Conservation (phyloP, 331 rosid species). For the Erythrophleum ivorense region DNA sequence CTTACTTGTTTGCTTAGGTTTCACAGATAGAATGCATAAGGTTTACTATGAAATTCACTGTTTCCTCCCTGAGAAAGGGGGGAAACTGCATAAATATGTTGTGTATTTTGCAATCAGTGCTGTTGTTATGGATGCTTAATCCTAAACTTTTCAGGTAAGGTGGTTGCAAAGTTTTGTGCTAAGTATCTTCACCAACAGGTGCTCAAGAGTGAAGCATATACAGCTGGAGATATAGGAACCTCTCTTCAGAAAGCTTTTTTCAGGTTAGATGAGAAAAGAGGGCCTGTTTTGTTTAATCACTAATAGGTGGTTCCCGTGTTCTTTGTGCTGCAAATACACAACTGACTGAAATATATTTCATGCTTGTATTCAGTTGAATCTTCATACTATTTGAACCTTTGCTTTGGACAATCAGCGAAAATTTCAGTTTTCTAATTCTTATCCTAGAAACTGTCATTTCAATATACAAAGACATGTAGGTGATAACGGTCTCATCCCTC, state of each 20-base stretch:
- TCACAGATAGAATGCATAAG: neutral
- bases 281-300: conserved; percentile 5
- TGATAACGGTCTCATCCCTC: neutral
- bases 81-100: neutral
- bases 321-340: conserved; percentile 2
- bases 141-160: conserved; percentile 76
- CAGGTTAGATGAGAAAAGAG: conserved; percentile 60
- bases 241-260: conserved; percentile 81
- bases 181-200: conserved; percentile 91
- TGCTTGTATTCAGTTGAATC: conserved; percentile 4
- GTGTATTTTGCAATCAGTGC: neutral
- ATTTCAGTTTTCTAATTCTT: conserved; percentile 27
- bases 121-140: conserved; percentile 30
- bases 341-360: neutral
- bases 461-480: neutral
- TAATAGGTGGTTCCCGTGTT: conserved; percentile 18
- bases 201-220: conserved; percentile 75
- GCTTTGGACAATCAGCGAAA: conserved; percentile 36
- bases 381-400: conserved; percentile 23
- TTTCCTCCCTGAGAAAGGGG: neutral
- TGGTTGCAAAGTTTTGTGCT: conserved; percentile 96
- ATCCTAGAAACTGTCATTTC: neutral
- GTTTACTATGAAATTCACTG: conserved; percentile 11
- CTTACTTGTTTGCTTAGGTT: neutral
- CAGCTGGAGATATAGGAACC: conserved; percentile 78